A percentile compares a stretch with the other conserved stretches of the same genome.
Evolutionary conservation across 1,284 basidiomycete genomes (phyloP).

Genomic region (Hypsizygus ulmarius): DNA sequence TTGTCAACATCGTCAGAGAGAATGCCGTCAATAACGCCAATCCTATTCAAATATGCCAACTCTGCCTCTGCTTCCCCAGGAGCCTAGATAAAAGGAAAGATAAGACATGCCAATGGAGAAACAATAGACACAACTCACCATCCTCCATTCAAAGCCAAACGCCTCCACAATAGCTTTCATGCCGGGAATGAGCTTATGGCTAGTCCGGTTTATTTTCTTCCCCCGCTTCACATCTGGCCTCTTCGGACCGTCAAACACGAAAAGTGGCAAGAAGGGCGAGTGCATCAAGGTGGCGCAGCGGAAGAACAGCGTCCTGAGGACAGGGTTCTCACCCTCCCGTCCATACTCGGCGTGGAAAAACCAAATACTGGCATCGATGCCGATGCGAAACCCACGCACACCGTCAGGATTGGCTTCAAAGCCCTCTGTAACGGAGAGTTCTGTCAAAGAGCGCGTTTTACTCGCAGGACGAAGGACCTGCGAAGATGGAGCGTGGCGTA

Average conservation of each 20-base stretch:
- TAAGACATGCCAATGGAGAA: neutral
- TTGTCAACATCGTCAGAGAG: conserved; percentile 94
- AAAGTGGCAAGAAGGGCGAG: conserved; percentile 82
- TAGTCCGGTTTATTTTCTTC: conserved; percentile 60
- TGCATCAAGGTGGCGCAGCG: conserved; percentile 72
- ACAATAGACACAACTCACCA: conserved; percentile 42
- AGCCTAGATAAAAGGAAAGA: conserved; percentile 46
- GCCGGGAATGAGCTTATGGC: conserved; percentile 54
- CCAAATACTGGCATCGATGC: conserved; percentile 82
- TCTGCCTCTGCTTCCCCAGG: conserved; percentile 98
- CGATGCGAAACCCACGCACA: conserved; percentile 65
- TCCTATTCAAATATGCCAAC: conserved; percentile 80
- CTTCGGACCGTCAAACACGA: conserved; percentile 92
- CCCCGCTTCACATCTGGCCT: conserved; percentile 83
- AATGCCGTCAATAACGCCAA: conserved; percentile 85
- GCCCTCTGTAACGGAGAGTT: conserved; percentile 67
- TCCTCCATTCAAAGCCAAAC: conserved; percentile 87
- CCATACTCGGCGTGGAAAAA: conserved; percentile 77
- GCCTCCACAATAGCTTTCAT: conserved; percentile 84
- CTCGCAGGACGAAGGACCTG: conserved; percentile 66
- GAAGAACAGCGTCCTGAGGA: conserved; percentile 73
- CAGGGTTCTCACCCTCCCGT: conserved; percentile 75
- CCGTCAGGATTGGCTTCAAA: conserved; percentile 60
- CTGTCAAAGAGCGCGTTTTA: conserved; percentile 60
- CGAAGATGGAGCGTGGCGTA: neutral